Base-by-base conservation (phyloP, 129 eudicot species). In the Pittosporum tobira region DNA sequence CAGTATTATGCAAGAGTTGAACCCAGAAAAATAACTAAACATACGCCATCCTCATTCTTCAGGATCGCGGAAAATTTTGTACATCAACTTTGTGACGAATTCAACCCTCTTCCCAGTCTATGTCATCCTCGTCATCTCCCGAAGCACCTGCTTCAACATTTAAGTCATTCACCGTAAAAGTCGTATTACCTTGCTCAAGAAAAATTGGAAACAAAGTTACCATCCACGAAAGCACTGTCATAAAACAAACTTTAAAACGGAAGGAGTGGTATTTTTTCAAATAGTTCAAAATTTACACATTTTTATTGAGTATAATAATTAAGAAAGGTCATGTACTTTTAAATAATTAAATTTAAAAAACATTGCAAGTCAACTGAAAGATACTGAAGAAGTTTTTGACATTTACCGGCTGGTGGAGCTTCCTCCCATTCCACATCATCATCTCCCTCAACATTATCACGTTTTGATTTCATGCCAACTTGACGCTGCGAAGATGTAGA, bases 381-480 rank as follows among this genome's bases (percentile, higher is more conserved):
- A n/a, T n/a, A n/a, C n/a, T n/a, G n/a, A n/a, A n/a, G n/a, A n/a
- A n/a, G n/a, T 59, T 42, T 44, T 21, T 7, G 20, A 61, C 24
- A 70, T 50, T 21, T 76, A 82, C 87, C 91, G 70, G 88, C 66
- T 53, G 85, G 65, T 10, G 82, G 79, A 30, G 68, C 76, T 29
- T 89, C 95, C 71, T 89, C 88, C 95, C 88, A 82, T 51, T 85
- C 91, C 68, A 68, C 81, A 50, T 81, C 87, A 24, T 59, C 82
- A 51, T 84, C 88, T 60, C 49, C 76, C 8, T 75, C 88, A 52
- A 36, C 61, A 20, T 74, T 86, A 38, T 70, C 83, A 34, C 88
- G 94, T 76, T 85, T 89, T 4, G 79, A 38, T 44, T 78, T 82
- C 77, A 71, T 63, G 57, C 90, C 90, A 61, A 82, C 82, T 69